phyloP scores from a whole-genome alignment of 768 basidiomycete species.

The Dioszegia hungarica region DNA sequence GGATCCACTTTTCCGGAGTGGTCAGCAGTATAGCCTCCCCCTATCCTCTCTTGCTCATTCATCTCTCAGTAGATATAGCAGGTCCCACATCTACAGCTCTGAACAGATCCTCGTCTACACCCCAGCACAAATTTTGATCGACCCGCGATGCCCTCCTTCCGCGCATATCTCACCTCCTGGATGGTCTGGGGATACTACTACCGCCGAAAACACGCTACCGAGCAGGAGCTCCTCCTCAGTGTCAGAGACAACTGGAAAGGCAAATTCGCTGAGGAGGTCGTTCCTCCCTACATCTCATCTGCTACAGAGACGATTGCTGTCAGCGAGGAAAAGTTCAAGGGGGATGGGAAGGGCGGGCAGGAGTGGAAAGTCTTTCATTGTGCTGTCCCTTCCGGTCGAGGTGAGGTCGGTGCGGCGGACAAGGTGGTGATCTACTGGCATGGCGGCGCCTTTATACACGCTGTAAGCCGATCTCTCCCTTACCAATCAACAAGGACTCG shows the following conservation, averaged over 20 bases:
- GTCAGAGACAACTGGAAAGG: neutral
- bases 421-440: conserved; percentile 26
- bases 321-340: neutral
- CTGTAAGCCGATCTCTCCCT: neutral
- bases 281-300: neutral
- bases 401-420: neutral
- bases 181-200: neutral
- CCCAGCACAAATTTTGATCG: too few relatives aligned
- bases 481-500: neutral
- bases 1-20: too few relatives aligned
- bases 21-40: too few relatives aligned
- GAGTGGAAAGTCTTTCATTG: neutral
- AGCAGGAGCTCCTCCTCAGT: neutral
- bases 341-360: neutral
- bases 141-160: neutral
- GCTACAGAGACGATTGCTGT: neutral
- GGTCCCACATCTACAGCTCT: too few relatives aligned
- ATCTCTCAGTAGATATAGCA: too few relatives aligned
- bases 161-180: neutral
- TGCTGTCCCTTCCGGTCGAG: too few relatives aligned
- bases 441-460: conserved; percentile 19
- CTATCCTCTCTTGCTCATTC: too few relatives aligned
- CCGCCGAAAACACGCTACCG: neutral
- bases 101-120: too few relatives aligned
- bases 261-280: neutral